A percentile compares a stretch with the other conserved stretches of the same genome.
Evolutionary conservation across 495 filamentous ascomycete genomes (phyloP).

Genomic region (Recurvomyces mirabilis): DNA sequence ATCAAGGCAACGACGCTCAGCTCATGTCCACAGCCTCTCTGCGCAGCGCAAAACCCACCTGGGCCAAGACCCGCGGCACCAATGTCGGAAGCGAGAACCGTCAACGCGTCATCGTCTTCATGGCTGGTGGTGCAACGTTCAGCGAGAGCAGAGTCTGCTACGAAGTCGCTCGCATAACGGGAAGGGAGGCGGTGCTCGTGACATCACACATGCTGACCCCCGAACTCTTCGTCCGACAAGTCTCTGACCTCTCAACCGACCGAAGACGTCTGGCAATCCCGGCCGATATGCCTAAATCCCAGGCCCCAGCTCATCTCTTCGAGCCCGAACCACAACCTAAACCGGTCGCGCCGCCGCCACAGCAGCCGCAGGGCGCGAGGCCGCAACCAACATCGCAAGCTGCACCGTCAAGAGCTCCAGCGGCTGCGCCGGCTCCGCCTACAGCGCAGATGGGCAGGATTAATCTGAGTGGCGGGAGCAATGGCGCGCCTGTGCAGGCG

Average conservation of each 20-base stretch:
- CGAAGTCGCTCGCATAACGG: conserved; percentile 58
- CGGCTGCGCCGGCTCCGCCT: conserved; percentile 39
- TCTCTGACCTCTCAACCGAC: conserved; percentile 65
- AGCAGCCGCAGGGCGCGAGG: too few relatives aligned
- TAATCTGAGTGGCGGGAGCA: conserved; percentile 37
- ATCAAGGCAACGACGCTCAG: conserved; percentile 42
- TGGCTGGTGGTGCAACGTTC: conserved; percentile 92
- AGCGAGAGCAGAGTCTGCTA: conserved; percentile 83
- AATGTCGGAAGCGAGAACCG: conserved; percentile 60
- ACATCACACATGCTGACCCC: conserved; percentile 86
- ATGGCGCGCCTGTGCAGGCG: conserved; percentile 22
- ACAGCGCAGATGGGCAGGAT: conserved; percentile 47
- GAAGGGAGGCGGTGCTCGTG: conserved; percentile 78
- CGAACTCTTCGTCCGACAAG: conserved; percentile 64
- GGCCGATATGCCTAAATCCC: conserved; percentile 64
- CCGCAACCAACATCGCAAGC: too few relatives aligned
- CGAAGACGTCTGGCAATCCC: conserved; percentile 68
- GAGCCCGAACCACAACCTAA: conserved; percentile 52
- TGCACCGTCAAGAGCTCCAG: conserved; percentile 21
- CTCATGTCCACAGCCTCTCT: conserved; percentile 64
- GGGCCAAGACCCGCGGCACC: conserved; percentile 65
- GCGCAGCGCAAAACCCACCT: conserved; percentile 81
- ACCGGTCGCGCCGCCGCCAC: conserved; percentile 30
- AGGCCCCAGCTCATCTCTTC: conserved; percentile 76
- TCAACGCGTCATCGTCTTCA: conserved; percentile 87